Conservation (phyloP, 2,329 filamentous ascomycete species). For the Coniochaeta prunicola region DNA sequence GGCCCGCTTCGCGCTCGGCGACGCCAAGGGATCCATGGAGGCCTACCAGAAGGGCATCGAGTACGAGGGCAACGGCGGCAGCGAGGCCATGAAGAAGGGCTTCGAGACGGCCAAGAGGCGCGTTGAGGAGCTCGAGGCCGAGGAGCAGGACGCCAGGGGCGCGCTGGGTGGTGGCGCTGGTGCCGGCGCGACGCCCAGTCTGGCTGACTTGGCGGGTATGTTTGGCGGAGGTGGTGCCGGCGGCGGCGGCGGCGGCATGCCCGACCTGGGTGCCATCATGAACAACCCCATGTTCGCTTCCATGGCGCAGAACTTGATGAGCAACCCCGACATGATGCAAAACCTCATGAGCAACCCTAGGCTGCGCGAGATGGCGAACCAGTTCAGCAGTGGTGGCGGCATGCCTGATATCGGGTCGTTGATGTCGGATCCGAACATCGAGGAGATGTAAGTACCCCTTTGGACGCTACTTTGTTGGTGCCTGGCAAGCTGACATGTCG, state of each 20-base stretch:
- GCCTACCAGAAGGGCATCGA: slow-evolving; percentile 92
- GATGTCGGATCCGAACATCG: slow-evolving; percentile 89
- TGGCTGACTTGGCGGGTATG: slow-evolving; percentile 66
- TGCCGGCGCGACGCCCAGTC: slow-evolving; percentile 60
- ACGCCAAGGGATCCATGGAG: slow-evolving; percentile 87
- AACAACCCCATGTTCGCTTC: slow-evolving; percentile 96
- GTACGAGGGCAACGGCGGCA: slow-evolving; percentile 86
- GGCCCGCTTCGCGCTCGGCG: slow-evolving; percentile 84
- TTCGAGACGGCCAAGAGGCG: slow-evolving; percentile 87
- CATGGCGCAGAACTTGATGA: slow-evolving; percentile 98
- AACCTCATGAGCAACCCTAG: slow-evolving; percentile 93
- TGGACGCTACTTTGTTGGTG: not conserved
- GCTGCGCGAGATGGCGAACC: slow-evolving; percentile 78
- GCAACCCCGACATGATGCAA: slow-evolving; percentile 85
- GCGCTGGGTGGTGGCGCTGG: slow-evolving; percentile 37
- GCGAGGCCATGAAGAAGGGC: slow-evolving; percentile 95
- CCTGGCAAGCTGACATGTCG: not conserved
- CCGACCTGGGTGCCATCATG: slow-evolving; percentile 82
- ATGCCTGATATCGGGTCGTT: slow-evolving; percentile 81
- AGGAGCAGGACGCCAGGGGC: slow-evolving; percentile 31
- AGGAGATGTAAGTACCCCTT: slow-evolving; percentile 70
- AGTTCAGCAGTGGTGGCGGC: slow-evolving; percentile 68
- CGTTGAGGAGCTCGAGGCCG: slow-evolving; percentile 68
- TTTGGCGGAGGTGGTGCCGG: slow-evolving; percentile 56
- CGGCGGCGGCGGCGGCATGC: slow-evolving; percentile 71